A percentile compares a stretch with the other conserved stretches of the same genome.
Conservation (phyloP, 139 green algal genomes). For the Chlorella sp. region DNA sequence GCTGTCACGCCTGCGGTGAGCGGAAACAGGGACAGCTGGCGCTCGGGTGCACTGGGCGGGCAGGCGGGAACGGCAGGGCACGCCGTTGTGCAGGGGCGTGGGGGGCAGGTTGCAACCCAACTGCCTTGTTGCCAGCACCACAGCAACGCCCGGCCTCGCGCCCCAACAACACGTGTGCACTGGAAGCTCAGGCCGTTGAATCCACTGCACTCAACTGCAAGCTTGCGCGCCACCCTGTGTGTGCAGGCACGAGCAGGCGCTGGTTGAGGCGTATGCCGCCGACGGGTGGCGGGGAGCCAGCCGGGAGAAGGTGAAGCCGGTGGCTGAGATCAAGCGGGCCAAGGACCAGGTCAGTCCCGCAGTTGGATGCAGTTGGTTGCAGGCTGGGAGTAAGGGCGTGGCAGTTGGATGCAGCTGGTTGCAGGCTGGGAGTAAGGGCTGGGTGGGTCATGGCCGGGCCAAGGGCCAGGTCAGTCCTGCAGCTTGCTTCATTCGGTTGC, state of each 20-base stretch:
- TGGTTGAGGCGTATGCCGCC: slow-evolving; percentile 65
- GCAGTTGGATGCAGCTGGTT: no score
- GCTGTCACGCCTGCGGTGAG: slow-evolving; percentile 51
- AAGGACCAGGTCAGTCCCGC: slow-evolving; percentile 40
- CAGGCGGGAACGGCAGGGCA: no score
- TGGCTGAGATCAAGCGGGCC: slow-evolving; percentile 67
- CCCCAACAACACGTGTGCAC: not conserved
- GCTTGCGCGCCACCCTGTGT: not conserved
- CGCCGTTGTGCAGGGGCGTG: not conserved
- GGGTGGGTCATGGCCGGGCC: not conserved
- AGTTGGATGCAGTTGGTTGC: not conserved
- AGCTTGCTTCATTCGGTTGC: not conserved
- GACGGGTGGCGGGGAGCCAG: slow-evolving; percentile 73
- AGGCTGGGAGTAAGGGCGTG: not conserved
- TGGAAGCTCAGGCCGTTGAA: not conserved
- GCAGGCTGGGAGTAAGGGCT: not conserved
- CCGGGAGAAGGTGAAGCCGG: slow-evolving; percentile 72
- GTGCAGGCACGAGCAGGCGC: slow-evolving; percentile 54
- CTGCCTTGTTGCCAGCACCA: no score
- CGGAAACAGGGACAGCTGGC: not conserved
- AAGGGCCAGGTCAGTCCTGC: not conserved
- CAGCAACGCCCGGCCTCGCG: no score
- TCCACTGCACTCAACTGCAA: not conserved
- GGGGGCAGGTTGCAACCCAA: not conserved
- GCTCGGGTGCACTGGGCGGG: no score